A percentile compares a stretch with the other conserved stretches of the same genome.
phyloP scores from a whole-genome alignment of 2,329 filamentous ascomycete species.

The Neoarthrinium moseri region DNA sequence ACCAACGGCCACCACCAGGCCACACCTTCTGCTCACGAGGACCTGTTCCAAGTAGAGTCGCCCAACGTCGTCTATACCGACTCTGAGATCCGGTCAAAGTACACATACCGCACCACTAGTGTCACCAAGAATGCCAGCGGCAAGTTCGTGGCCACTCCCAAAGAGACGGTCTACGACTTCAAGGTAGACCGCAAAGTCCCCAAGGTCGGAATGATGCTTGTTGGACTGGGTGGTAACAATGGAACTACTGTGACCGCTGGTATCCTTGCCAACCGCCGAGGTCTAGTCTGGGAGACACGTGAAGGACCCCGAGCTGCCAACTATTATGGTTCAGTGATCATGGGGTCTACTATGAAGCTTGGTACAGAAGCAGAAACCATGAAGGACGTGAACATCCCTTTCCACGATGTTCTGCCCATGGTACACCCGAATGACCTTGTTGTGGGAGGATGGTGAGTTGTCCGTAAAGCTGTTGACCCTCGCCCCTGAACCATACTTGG shows the following conservation, averaged over 20 bases:
- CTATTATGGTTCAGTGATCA: slow-evolving; percentile 97
- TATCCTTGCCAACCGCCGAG: slow-evolving; percentile 90
- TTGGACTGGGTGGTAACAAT: slow-evolving; percentile 98
- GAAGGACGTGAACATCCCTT: slow-evolving; percentile 92
- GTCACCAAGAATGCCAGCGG: slow-evolving; percentile 69
- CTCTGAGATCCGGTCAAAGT: slow-evolving; percentile 85
- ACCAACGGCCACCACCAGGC: slow-evolving; percentile 28
- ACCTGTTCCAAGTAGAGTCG: slow-evolving; percentile 83
- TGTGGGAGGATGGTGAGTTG: slow-evolving; percentile 66
- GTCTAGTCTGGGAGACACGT: slow-evolving; percentile 88
- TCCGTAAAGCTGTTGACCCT: no score
- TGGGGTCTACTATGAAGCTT: slow-evolving; percentile 96
- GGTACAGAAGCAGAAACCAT: slow-evolving; percentile 81
- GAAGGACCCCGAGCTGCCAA: slow-evolving; percentile 84
- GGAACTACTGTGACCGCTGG: slow-evolving; percentile 95
- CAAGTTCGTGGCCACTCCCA: slow-evolving; percentile 79
- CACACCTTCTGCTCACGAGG: slow-evolving; percentile 42
- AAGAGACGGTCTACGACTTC: slow-evolving; percentile 93
- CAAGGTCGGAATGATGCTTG: slow-evolving; percentile 95
- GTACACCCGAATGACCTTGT: slow-evolving; percentile 94
- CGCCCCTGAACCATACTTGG: no score
- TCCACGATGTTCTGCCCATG: slow-evolving; percentile 93
- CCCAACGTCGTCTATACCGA: slow-evolving; percentile 92
- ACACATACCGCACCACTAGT: slow-evolving; percentile 92
- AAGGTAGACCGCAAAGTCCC: slow-evolving; percentile 92